Conservation (phyloP, 352 stramenopile species). For the Phytophthora crassamura region DNA sequence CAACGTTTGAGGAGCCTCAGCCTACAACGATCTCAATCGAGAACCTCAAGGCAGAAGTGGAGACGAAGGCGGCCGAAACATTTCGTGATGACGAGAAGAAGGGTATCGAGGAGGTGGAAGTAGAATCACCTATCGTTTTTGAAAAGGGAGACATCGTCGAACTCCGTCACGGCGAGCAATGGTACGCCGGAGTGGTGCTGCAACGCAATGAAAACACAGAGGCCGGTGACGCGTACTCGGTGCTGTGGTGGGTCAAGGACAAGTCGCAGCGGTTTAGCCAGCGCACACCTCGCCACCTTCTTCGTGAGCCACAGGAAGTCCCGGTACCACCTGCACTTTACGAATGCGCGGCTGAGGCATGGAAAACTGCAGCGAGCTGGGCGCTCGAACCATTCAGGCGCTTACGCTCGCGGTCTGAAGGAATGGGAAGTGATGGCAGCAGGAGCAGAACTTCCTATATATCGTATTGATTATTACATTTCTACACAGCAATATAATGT, state of each 20-base stretch:
- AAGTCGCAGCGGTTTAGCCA: slow-evolving; percentile 80
- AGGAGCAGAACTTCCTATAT: neutral
- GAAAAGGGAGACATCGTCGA: slow-evolving; percentile 73
- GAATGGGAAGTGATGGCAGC: neutral
- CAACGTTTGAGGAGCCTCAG: slow-evolving; percentile 18
- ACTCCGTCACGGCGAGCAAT: slow-evolving; percentile 55
- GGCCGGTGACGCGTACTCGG: slow-evolving; percentile 64
- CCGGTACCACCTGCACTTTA: slow-evolving; percentile 47
- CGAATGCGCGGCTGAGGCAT: slow-evolving; percentile 63
- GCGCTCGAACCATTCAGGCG: slow-evolving; percentile 51
- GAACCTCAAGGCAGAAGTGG: slow-evolving; percentile 2
- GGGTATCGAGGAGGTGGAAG: neutral
- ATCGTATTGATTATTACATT: neutral
- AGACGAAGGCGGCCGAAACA: neutral
- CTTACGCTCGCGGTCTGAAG: slow-evolving; percentile 42
- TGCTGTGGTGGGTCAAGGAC: slow-evolving; percentile 84
- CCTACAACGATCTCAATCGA: neutral
- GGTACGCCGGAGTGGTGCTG: slow-evolving; percentile 74
- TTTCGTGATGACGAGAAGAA: neutral
- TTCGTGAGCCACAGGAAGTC: slow-evolving; percentile 52
- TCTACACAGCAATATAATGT: no score
- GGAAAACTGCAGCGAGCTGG: slow-evolving; percentile 52
- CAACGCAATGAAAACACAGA: slow-evolving; percentile 56
- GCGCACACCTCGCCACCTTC: slow-evolving; percentile 50
- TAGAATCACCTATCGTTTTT: slow-evolving; percentile 35